Conservation (phyloP, 2,329 filamentous ascomycete species). For the Stylonectria norvegica region DNA sequence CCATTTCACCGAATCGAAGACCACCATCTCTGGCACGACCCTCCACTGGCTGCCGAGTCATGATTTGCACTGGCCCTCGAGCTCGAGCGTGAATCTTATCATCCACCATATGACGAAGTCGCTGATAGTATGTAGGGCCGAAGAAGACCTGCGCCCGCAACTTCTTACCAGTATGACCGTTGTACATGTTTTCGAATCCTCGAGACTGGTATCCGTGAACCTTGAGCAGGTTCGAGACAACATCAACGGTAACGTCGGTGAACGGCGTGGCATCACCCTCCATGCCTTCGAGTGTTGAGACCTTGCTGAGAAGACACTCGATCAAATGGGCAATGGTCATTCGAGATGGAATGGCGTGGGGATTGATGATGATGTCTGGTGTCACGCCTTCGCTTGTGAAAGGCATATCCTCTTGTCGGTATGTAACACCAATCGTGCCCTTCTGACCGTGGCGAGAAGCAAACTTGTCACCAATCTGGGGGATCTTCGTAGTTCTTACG, state of each 20-base stretch:
- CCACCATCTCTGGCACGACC: conserved; percentile 97
- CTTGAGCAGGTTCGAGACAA: conserved; percentile 79
- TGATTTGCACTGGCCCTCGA: conserved; percentile 91
- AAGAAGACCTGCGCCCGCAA: conserved; percentile 93
- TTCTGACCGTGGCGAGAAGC: conserved; percentile 99
- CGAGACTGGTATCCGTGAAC: conserved; percentile 94
- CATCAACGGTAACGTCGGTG: conserved; percentile 94
- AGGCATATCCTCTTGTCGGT: conserved; percentile 97
- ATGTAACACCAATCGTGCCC: conserved; percentile 98
- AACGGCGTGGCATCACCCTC: conserved; percentile 98
- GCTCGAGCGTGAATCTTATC: conserved; percentile 99
- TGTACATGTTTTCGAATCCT: conserved; percentile 98
- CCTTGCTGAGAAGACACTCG: conserved; percentile 95
- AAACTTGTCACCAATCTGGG: conserved; percentile 99
- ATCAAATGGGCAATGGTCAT: conserved; percentile 99
- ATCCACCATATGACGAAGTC: conserved; percentile 98
- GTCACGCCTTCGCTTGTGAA: conserved; percentile 89
- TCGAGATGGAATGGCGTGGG: conserved; percentile 97
- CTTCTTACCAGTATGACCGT: conserved; percentile 94
- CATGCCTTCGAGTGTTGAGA: conserved; percentile 86
- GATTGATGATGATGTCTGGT: conserved; percentile 97
- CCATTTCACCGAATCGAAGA: conserved; percentile 99
- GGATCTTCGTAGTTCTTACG: conserved; percentile 94
- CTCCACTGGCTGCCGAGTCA: conserved; percentile 95
- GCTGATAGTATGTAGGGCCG: conserved; percentile 97